Base-by-base conservation (phyloP, 805 yeast species). In the Candida mattraensis region DNA sequence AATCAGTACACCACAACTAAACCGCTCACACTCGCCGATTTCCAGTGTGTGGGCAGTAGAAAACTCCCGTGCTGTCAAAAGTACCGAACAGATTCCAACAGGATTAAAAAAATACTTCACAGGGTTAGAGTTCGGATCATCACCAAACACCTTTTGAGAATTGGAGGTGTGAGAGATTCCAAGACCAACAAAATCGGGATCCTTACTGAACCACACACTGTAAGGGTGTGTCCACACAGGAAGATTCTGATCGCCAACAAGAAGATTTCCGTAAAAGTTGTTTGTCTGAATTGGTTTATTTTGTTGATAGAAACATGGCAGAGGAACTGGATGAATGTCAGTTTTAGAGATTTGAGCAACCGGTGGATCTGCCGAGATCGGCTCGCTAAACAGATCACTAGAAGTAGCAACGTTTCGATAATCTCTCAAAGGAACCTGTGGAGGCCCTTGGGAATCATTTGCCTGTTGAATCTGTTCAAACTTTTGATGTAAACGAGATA, bases 221-320 rank as follows among this genome's bases (percentile, higher is more conserved):
- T 84, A 85, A 2, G 95, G 95, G 48, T 83, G 87, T 0, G 91
- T 77, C 88, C 89, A 86, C 0, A 79, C 72, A 0, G 91, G 86
- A 38, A 74, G 66, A 2, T 77, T 74, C 53, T 83, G 91, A 37
- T 70, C 69, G 1, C 72, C 87, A 22, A 86, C 67, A 8, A 85
- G 58, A 57, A 86, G 60, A 59, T 86, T 86, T 23, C 83, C 81
- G 56, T 80, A 86, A 52, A 85, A 86, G 53, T 85, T 84, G 58
- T 86, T 86, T 6, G 95, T 85, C 42, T 80, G 80, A 18, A 81
- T 67, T 9, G 64, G 63, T 5, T 87, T 88, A 17, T 56, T 49
- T 11, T 39, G 38, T 7, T 37, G 25, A 20, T 60, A 63, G 35
- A 71, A 77, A 39, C 63, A 69, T 5, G 82, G 70, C 38, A 71